phyloP scores from a whole-genome alignment of 1,284 basidiomycete genomes.

The Megacollybia platyphylla region DNA sequence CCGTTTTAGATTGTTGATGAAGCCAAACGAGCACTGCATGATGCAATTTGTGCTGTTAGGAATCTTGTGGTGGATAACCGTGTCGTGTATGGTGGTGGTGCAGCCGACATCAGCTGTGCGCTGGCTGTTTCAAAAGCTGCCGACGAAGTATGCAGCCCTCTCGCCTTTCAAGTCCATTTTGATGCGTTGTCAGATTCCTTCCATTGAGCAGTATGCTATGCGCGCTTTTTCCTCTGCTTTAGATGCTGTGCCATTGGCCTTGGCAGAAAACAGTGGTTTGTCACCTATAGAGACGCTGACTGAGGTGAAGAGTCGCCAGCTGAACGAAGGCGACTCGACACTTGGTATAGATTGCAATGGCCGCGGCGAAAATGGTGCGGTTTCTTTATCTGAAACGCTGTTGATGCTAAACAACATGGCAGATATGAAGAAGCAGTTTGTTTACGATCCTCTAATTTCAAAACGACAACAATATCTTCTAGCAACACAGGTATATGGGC shows the following conservation, averaged over 20 bases:
- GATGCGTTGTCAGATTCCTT: conserved; percentile 53
- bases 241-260: conserved; percentile 85
- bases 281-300: conserved; percentile 95
- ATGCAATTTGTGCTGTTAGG: conserved; percentile 94
- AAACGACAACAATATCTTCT: conserved; percentile 96
- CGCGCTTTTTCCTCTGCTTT: conserved; percentile 92
- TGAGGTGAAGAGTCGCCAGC: conserved; percentile 88
- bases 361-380: conserved; percentile 72
- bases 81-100: conserved; percentile 96
- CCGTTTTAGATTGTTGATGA: conserved; percentile 85
- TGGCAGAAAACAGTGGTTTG: conserved; percentile 96
- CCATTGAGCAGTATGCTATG: conserved; percentile 99
- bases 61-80: conserved; percentile 94
- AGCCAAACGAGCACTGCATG: conserved; percentile 94
- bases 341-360: conserved; percentile 93
- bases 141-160: conserved; percentile 55
- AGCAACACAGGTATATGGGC: conserved; percentile 76
- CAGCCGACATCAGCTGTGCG: conserved; percentile 92
- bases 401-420: background rate
- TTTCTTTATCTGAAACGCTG: background rate
- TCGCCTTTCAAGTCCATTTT: background rate
- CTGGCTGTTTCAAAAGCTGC: conserved; percentile 91
- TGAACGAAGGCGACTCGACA: conserved; percentile 75
- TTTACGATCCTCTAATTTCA: conserved; percentile 94
- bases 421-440: conserved; percentile 98